Percentiles rank a stretch among this genome's conserved stretches.
phyloP scores from a whole-genome alignment of 495 filamentous ascomycete genomes.

The Penicillium malachiteum region DNA sequence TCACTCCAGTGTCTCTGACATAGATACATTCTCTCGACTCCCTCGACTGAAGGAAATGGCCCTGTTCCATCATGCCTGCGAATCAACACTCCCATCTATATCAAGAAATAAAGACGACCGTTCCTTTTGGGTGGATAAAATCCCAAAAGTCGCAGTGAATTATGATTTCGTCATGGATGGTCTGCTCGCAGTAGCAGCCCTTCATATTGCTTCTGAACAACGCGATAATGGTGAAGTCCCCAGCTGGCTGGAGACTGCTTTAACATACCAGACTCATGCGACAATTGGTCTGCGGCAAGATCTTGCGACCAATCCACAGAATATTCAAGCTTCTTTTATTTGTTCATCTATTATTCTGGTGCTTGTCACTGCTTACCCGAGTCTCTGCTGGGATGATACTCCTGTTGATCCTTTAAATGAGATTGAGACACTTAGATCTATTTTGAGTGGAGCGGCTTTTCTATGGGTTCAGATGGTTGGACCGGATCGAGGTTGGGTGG shows the following conservation, averaged over 20 bases:
- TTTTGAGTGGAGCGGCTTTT: conserved; percentile 13
- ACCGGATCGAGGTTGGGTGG: conserved; percentile 2
- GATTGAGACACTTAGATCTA: conserved; percentile 14
- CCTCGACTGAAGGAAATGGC: conserved; percentile 14
- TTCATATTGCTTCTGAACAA: conserved; percentile 11
- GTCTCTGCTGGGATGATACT: conserved; percentile 8
- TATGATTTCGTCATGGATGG: conserved; percentile 14
- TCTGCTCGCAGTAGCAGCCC: conserved; percentile 10
- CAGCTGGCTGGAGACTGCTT: conserved; percentile 11
- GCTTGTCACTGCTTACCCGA: conserved; percentile 12
- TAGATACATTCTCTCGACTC: neutral
- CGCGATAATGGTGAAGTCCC: neutral
- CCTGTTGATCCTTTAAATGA: conserved; percentile 10
- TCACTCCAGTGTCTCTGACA: neutral
- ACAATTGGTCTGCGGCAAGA: conserved; percentile 7
- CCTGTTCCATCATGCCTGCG: conserved; percentile 6
- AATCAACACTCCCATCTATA: conserved; percentile 6
- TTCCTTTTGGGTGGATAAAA: conserved; percentile 7
- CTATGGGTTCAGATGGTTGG: conserved; percentile 14
- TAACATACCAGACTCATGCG: conserved; percentile 12
- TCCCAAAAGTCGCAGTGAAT: conserved; percentile 8
- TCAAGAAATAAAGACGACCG: conserved; percentile 9
- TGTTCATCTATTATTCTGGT: conserved; percentile 13
- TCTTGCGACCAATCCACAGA: conserved; percentile 8
- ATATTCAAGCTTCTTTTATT: conserved; percentile 12